Evolutionary conservation across 2,329 filamentous ascomycete genomes (phyloP), one percentile per base, ranked within the genome.

Genomic region (Pseudomassariella vexata): DNA sequence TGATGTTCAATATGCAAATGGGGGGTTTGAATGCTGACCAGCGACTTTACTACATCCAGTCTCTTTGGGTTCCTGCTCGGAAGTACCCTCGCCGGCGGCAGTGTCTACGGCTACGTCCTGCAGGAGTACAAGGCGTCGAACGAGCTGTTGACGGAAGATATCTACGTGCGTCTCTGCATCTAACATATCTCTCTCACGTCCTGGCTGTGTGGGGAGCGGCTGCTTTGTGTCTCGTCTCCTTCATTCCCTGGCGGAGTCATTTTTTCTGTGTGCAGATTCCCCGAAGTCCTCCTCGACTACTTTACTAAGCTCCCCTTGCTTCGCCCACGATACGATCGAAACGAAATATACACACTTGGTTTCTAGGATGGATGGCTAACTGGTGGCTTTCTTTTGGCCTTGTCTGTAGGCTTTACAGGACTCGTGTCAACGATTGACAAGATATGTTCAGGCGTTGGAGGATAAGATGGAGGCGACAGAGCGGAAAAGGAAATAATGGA

Each of bases 101-200:
- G 78, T 37, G 83, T 94, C 49, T 96, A 95, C 67, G 88, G 86
- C 59, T 96, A 96, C 60, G 76, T 95, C 45, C 66, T 96, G 49
- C 79, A 90, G 57, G 89, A 96, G 62, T 96, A 95, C 70, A 87
- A 88, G 65, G 72, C 88, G 25, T 85, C 87, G 47, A 96, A 95
- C 66, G 85, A 94, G 64, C 74, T 95, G 53, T 68, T 96, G 62
- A 90, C 82, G 39, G 88, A 95, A 64, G 90, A 96, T 63, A 95
- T 96, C 59, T 90, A 90, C 63, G 90, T 95, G 75, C 62, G 86
- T 82, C 47, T 54, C 46, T 62, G 52, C 56, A 58, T 62, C 44
- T 63, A 49, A 60, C 49, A 52, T 19, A 12, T 21, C 12, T 17
- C 14, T 27, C 32, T n/a, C n/a, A n/a, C n/a, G n/a, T n/a, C n/a